Percentiles rank a stretch among this genome's conserved stretches.
Evolutionary conservation across 169 alveolate species (phyloP).

Genomic region (Plasmodium knowlesi): DNA sequence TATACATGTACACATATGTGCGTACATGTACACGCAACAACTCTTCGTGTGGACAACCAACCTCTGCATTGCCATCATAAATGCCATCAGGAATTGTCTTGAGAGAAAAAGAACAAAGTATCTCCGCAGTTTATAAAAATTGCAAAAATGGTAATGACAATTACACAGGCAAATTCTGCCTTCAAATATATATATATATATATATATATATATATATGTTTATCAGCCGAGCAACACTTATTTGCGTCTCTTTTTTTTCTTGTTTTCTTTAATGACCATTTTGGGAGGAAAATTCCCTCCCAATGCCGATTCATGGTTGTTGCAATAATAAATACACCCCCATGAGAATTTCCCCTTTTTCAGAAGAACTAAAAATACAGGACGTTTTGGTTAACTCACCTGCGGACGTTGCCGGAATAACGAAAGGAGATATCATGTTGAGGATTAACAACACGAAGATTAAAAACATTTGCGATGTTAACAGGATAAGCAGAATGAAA

Average conservation of each 20-base stretch:
- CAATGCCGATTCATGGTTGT: not conserved
- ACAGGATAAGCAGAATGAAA: not conserved
- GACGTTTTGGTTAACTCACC: constrained; percentile 41
- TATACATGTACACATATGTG: not conserved
- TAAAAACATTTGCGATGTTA: constrained; percentile 53
- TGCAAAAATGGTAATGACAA: constrained; percentile 18
- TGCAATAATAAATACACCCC: not conserved
- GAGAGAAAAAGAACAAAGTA: constrained; percentile 5
- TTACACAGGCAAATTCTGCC: not conserved
- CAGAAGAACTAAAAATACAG: constrained; percentile 31
- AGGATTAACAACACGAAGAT: constrained; percentile 25
- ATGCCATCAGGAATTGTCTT: constrained; percentile 43
- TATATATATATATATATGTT: too few species aligned
- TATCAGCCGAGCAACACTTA: not conserved
- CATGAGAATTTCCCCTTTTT: not conserved
- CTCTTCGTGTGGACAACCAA: not conserved
- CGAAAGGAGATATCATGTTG: constrained; percentile 31
- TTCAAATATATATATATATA: too few species aligned
- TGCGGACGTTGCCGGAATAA: constrained; percentile 24
- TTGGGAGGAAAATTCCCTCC: not conserved
- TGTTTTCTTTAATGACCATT: not conserved
- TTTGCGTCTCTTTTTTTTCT: not conserved
- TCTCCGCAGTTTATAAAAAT: not conserved
- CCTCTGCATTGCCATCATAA: not conserved
- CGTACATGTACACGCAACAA: not conserved